Evolutionary conservation across 176 grass and related monocot genomes (phyloP), one percentile per base, ranked within the genome.

Genomic region (Eragrostis nindensis): DNA sequence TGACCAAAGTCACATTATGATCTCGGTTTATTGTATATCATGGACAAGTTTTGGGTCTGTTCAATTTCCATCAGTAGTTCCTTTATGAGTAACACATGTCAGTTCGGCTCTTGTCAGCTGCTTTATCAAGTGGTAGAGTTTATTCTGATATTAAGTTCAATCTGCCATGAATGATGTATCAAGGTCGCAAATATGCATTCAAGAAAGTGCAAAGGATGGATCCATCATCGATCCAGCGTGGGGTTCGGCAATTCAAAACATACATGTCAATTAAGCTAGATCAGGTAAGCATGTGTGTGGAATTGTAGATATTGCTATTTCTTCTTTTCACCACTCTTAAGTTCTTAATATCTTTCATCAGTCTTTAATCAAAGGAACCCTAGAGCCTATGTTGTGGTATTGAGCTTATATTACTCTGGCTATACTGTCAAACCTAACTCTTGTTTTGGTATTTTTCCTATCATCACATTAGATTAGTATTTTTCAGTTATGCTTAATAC

Each of bases 221-320:
- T 74, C 87, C 87, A 63, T 69, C 81, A 38, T 89, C 87, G 74
- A 84, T 80, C 25, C 87, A 89, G 22, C 87, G 87, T 13, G 87
- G 87, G 43, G 87, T 89, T 84, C 81, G 76, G 10, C 87, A 89
- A 49, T 89, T 89, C 82, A 89, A 89, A 89, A 84, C 87, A 27
- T 89, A 89, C 76, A 89, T 89, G 87, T 89, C 87, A 27, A 15
- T 84, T 75, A 89, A 80, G 45, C 76, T 89, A 42, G 87, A 89
- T 62, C 76, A 84, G 82, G 87, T 89, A 89, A 81, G 50, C 63
- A 62, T 48, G 16, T 19, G 43, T 18, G 32, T 87, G 53, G 62
- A 82, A 24, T 82, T 77, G 47, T 63, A 42, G n/a, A 75, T 81
- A 32, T 52, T 75, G 27, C 50, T 82, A 53, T 40, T 70, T 16